Percentiles rank a stretch among this genome's conserved stretches.
Evolutionary conservation across 495 filamentous ascomycete genomes (phyloP).

Genomic region (Annulohypoxylon nitens): DNA sequence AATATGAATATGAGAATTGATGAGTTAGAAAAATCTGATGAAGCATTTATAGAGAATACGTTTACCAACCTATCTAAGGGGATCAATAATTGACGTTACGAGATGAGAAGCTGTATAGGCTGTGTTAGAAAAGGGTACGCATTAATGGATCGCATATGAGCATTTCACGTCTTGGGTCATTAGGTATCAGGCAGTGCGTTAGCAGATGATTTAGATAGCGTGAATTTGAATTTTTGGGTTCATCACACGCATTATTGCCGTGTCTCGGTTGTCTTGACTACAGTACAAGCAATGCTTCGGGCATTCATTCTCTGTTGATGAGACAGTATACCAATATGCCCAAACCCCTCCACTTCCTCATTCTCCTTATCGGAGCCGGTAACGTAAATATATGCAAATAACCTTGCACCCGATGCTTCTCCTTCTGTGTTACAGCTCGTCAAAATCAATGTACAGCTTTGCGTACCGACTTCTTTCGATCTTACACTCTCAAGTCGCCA

Average conservation of each 20-base stretch:
- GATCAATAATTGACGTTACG: not conserved
- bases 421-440: not conserved
- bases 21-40: not conserved
- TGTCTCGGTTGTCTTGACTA: not conserved
- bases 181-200: not conserved
- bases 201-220: not conserved
- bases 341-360: not conserved
- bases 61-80: not conserved
- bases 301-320: conserved; percentile 20
- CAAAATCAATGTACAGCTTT: not conserved
- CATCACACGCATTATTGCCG: not conserved
- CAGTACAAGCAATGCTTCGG: conserved; percentile 22
- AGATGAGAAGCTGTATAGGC: not conserved
- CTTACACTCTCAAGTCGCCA: conserved; percentile 5
- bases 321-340: not conserved
- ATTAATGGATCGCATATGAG: too few species aligned
- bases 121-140: not conserved
- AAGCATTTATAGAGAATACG: not conserved
- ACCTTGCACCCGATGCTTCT: not conserved
- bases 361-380: not conserved
- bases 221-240: not conserved
- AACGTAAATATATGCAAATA: not conserved
- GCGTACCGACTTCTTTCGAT: not conserved
- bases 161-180: not conserved
- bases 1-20: too few species aligned